These are phyloP conservation scores for Diversispora epigaea DNA, from an alignment of 192 early-diverging fungal genomes.

Conservation along the genomic window DNA sequence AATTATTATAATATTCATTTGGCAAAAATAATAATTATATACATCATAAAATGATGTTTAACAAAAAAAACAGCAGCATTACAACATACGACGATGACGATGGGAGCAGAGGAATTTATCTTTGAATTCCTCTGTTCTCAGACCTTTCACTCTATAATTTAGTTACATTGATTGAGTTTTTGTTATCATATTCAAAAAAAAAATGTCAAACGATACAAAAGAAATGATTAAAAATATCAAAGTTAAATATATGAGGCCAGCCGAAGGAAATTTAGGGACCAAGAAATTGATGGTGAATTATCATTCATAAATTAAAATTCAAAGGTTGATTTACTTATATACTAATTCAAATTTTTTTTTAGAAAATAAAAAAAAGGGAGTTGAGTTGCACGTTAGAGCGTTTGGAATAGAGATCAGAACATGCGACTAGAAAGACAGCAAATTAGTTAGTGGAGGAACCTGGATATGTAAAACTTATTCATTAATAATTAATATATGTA, in stretches of 20 bases:
- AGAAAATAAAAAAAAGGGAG: conserved; percentile 71
- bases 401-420: conserved; percentile 59
- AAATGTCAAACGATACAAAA: no score
- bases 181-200: no score
- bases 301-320: not conserved
- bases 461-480: conserved; percentile 5
- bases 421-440: conserved; percentile 72
- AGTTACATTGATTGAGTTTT: no score
- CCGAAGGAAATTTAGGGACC: not conserved
- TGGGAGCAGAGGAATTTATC: no score
- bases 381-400: conserved; percentile 62
- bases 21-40: no score
- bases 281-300: not conserved
- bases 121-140: no score
- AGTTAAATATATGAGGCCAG: conserved; percentile 9
- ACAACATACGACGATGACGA: no score
- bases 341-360: not conserved
- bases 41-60: no score
- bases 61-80: no score
- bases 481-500: not conserved
- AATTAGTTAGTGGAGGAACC: conserved; percentile 60
- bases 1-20: no score
- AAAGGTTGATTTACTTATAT: not conserved
- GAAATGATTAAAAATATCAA: no score
- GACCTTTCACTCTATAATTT: no score